These are phyloP conservation scores for Stephanodiscus triporus DNA, from an alignment of 108 stramenopile genomes.

Conservation along the genomic window DNA sequence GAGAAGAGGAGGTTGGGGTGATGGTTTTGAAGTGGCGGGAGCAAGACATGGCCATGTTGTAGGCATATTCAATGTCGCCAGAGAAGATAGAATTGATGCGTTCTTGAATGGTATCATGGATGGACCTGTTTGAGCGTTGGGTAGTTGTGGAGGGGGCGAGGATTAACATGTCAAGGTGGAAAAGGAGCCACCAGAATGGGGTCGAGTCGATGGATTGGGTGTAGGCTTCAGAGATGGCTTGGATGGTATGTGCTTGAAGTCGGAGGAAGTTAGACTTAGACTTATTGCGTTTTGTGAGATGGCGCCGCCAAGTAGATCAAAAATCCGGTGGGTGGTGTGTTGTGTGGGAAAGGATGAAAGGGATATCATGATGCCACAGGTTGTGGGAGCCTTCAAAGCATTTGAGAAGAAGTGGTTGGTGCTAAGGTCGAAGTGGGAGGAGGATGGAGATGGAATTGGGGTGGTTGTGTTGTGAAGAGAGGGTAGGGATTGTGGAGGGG, in stretches of 20 bases:
- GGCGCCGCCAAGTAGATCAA: background rate
- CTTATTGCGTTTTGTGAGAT: background rate
- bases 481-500: background rate
- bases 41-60: background rate
- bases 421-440: background rate
- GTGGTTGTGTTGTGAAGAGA: no score
- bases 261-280: background rate
- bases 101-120: background rate
- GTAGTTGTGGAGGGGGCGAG: background rate
- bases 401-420: background rate
- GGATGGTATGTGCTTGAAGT: no score
- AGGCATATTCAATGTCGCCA: constrained; percentile 3
- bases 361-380: background rate
- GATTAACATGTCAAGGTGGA: constrained; percentile 16
- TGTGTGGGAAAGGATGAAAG: background rate
- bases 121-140: background rate
- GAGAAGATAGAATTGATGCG: background rate
- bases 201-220: background rate
- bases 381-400: background rate
- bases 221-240: background rate
- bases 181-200: constrained; percentile 20
- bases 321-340: background rate
- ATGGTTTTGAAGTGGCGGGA: background rate
- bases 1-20: background rate
- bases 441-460: background rate